Base-by-base conservation (phyloP, 1,284 basidiomycete species). In the Puccinia hordei region DNA sequence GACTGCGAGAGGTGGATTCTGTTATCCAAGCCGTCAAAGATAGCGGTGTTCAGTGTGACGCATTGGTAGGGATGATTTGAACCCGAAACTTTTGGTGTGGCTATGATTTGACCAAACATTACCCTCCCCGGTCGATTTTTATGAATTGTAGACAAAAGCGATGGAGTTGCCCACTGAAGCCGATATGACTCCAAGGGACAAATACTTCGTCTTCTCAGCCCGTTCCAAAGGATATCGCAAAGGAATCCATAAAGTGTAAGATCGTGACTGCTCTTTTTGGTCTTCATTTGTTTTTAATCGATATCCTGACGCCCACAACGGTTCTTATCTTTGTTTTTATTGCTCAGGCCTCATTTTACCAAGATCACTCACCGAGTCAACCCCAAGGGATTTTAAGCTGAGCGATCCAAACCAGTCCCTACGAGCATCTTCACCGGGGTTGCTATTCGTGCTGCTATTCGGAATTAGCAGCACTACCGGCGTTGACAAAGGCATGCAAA, bases 161-260 rank as follows among this genome's bases (percentile, higher is more conserved):
- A 49, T 73, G 24, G 55, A 74, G 51, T 69, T 82, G 27, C 81
- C 80, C 19, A 76, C 61, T n/a, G 81, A 81, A 75, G 61, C 46
- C 53, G 73, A 69, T 49, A 82, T 82, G 81, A 33, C 55, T 38
- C 65, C 80, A 10, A 79, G 61, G 51, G 81, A 82, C 55, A 82
- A 82, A 74, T 82, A 81, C 66, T 75, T 76, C 46, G 79, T 76
- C 22, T 82, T 80, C 57, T 73, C 73, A 8, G 74, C 79, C 41
- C 73, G 74, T 13, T 61, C 51, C 4, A 80, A 77, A 68, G 80
- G 73, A 44, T 82, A 81, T 66, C 79, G 81, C 22, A 82, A 82
- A 72, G 81, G 81, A 53, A 80, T 82, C 3, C 81, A 82, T 33
- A 63, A 63, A 63, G 59, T 63, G 59, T 63, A 63, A 63, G 59